Evolutionary conservation across 2,329 filamentous ascomycete genomes (phyloP), one percentile per base, ranked within the genome.

Genomic region (Pseudogymnoascus sp.): DNA sequence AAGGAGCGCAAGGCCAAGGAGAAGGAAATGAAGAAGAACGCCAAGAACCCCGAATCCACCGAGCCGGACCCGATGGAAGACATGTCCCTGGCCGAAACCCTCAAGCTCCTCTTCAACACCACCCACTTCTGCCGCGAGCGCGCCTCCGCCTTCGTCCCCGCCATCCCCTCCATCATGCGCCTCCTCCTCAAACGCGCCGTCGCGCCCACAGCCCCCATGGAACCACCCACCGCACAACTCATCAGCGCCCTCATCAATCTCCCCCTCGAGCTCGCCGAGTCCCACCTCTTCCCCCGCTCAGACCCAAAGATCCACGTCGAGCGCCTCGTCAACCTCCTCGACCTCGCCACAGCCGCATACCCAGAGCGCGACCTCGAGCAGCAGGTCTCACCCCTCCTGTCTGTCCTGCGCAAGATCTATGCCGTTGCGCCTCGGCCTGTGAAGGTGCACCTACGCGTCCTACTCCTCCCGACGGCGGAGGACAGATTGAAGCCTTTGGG

Each of bases 81-180:
- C 65, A 86, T 93, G 85, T 92, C 93, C 0, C 80, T 98, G 39
- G 82, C 81, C 7, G 93, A 98, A 75, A 93, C 90, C 0, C 79
- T 95, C 61, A 97, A 96, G 72, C 81, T 98, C 43, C 78, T 96
- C 62, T 98, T 96, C 80, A 97, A 97, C 75, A 81, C 96, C 62
- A 90, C 89, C 1, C 87, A 93, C 70, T 86, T 87, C 71, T 89
- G 88, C 71, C 85, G 86, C 3, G 81, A 87, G 45, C 80, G 88
- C 25, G 76, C 78, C 4, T 74, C 79, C 0, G 77, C 80, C 0
- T 96, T 97, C 72, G 85, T 85, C 1, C 78, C 83, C 21, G 85
- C 88, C 2, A 82, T 96, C 45, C 82, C 86, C 10, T 81, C 86
- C 65, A 84, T 98, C 28, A 79, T 93, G 64, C 83, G 84, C 51